Conservation (phyloP, 2,329 filamentous ascomycete genomes). For the Scytalidium sp. region DNA sequence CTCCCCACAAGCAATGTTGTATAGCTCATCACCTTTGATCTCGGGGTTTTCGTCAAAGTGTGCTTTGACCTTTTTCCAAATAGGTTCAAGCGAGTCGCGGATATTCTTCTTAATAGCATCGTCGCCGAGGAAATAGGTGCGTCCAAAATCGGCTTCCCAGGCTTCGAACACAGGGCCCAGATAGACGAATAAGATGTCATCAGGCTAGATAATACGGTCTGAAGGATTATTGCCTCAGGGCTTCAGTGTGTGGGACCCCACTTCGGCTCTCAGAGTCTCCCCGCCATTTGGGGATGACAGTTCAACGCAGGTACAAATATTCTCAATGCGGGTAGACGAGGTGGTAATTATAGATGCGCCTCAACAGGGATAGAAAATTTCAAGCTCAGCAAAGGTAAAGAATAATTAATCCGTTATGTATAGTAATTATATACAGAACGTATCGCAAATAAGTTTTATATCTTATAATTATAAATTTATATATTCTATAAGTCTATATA, state of each 20-base stretch:
- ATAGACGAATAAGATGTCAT: slow-evolving; percentile 50
- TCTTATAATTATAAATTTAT: no score
- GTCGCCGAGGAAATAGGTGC: slow-evolving; percentile 47
- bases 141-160: slow-evolving; percentile 52
- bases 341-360: no score
- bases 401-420: no score
- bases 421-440: no score
- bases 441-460: no score
- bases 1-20: slow-evolving; percentile 35
- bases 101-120: slow-evolving; percentile 42
- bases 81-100: slow-evolving; percentile 42
- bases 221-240: slow-evolving; percentile 48
- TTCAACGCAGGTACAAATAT: no score
- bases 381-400: no score
- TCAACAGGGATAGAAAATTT: no score
- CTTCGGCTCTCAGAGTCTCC: slow-evolving; percentile 49
- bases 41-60: slow-evolving; percentile 34
- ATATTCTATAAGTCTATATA: no score
- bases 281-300: no score
- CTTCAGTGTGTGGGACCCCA: slow-evolving; percentile 45
- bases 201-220: slow-evolving; percentile 41
- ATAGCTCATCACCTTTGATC: slow-evolving; percentile 47
- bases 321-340: no score
- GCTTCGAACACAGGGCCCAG: slow-evolving; percentile 49
- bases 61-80: slow-evolving; percentile 42